Conservation (phyloP, 192 early-diverging fungal genomes). For the Irineochytrium annulatum region DNA sequence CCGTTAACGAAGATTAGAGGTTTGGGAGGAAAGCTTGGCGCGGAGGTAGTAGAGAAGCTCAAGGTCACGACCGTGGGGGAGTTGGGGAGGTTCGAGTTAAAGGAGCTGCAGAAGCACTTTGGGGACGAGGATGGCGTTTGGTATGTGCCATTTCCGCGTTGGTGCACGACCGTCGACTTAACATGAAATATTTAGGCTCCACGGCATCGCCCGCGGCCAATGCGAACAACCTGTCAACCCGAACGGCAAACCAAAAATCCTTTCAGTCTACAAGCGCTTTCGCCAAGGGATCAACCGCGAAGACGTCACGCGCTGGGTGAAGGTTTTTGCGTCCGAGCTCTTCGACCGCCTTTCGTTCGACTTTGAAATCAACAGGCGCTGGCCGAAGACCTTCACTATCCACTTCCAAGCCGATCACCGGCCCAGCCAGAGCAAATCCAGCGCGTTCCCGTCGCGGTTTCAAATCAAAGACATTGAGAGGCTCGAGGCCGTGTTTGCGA, state of each 20-base stretch:
- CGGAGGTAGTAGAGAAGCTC: constrained; percentile 54
- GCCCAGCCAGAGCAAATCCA: too few relatives aligned
- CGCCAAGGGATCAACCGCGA: constrained; percentile 17
- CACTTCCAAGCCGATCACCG: too few relatives aligned
- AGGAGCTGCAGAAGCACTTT: constrained; percentile 50
- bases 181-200: constrained; percentile 49
- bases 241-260: constrained; percentile 20
- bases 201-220: constrained; percentile 57
- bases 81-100: constrained; percentile 33
- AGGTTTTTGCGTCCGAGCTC: constrained; percentile 48
- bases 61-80: constrained; percentile 44
- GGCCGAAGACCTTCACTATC: too few relatives aligned
- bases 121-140: constrained; percentile 44
- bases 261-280: constrained; percentile 24
- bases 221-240: constrained; percentile 40
- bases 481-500: too few relatives aligned
- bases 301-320: constrained; percentile 46
- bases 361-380: constrained; percentile 41
- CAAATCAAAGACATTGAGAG: too few relatives aligned
- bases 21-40: constrained; percentile 79
- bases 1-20: constrained; percentile 77
- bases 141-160: constrained; percentile 40
- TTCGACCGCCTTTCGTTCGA: constrained; percentile 48
- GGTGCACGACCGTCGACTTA: constrained; percentile 41
- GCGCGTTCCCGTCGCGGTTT: too few relatives aligned